Percentiles rank a stretch among this genome's conserved stretches.
These are phyloP conservation scores for Aspergillus transmontanensis DNA, from an alignment of 2,329 filamentous ascomycete species.

Conservation along the genomic window DNA sequence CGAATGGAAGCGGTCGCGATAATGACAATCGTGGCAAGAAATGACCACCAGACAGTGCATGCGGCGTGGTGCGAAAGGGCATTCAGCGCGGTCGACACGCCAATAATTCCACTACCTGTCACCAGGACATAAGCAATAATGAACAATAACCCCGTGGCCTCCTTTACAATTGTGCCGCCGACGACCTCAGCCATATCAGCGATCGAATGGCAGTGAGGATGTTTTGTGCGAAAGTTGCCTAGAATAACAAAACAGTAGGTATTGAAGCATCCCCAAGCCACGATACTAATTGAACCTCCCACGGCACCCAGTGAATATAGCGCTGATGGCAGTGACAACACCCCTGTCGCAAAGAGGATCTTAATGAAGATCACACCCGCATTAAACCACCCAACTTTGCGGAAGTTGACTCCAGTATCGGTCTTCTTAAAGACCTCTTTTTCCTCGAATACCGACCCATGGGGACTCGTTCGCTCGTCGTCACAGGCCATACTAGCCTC, in stretches of 20 bases:
- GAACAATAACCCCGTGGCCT: constrained; percentile 52
- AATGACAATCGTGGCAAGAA: constrained; percentile 57
- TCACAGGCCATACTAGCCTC: background rate
- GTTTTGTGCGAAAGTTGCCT: constrained; percentile 54
- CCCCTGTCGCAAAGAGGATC: constrained; percentile 54
- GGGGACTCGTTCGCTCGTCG: background rate
- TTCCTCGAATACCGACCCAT: constrained; percentile 3
- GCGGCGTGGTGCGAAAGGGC: constrained; percentile 60
- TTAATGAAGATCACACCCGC: constrained; percentile 50
- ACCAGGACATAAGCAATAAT: constrained; percentile 61
- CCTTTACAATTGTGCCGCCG: constrained; percentile 43
- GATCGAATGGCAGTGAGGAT: constrained; percentile 56
- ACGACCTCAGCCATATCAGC: constrained; percentile 62
- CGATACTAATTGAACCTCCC: constrained; percentile 50
- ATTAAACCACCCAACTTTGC: constrained; percentile 52
- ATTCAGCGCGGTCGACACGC: constrained; percentile 62
- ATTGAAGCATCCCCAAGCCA: constrained; percentile 41
- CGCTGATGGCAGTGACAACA: constrained; percentile 52
- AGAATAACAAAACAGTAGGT: constrained; percentile 34
- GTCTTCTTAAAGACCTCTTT: constrained; percentile 50
- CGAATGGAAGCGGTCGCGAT: constrained; percentile 53
- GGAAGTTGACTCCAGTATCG: constrained; percentile 48
- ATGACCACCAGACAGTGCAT: constrained; percentile 62
- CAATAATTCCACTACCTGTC: constrained; percentile 60
- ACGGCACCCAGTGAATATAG: constrained; percentile 53